Percentiles rank a stretch among this genome's conserved stretches.
Conservation (phyloP, 495 filamentous ascomycete species). For the Podospora pseudopauciseta region DNA sequence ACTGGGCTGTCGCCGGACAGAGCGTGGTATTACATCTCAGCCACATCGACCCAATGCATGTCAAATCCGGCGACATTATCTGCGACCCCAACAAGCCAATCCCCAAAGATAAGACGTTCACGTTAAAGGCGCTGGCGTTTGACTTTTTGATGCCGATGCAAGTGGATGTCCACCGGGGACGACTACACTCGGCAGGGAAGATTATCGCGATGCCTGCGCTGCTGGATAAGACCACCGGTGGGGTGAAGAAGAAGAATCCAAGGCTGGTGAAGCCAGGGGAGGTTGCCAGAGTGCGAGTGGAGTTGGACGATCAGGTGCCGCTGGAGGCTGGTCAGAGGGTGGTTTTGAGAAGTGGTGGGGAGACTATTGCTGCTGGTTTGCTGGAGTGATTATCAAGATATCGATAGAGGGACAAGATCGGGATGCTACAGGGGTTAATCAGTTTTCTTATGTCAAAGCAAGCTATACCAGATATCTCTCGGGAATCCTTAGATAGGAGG, state of each 20-base stretch:
- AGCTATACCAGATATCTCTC: too few relatives aligned
- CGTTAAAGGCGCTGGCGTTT: constrained; percentile 80
- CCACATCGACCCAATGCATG: constrained; percentile 80
- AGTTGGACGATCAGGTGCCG: constrained; percentile 71
- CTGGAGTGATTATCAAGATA: constrained; percentile 53
- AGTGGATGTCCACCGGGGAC: constrained; percentile 82
- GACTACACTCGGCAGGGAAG: constrained; percentile 72
- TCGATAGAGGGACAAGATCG: background rate
- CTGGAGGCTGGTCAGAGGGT: constrained; percentile 73
- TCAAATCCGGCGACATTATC: constrained; percentile 79
- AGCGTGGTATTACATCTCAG: constrained; percentile 77
- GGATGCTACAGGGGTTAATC: background rate
- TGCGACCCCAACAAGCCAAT: constrained; percentile 69
- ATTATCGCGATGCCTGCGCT: constrained; percentile 66
- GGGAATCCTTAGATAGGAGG: too few relatives aligned
- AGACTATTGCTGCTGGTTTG: constrained; percentile 83
- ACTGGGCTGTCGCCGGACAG: constrained; percentile 96
- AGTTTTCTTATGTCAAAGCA: background rate
- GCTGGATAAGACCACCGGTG: constrained; percentile 70
- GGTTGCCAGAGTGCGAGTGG: constrained; percentile 63
- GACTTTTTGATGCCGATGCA: constrained; percentile 83
- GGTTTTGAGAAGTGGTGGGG: constrained; percentile 73
- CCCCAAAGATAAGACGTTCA: constrained; percentile 63
- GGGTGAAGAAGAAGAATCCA: constrained; percentile 74
- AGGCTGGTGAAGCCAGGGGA: constrained; percentile 71